Conservation (phyloP, 1,284 basidiomycete genomes). For the Trametes versicolor region DNA sequence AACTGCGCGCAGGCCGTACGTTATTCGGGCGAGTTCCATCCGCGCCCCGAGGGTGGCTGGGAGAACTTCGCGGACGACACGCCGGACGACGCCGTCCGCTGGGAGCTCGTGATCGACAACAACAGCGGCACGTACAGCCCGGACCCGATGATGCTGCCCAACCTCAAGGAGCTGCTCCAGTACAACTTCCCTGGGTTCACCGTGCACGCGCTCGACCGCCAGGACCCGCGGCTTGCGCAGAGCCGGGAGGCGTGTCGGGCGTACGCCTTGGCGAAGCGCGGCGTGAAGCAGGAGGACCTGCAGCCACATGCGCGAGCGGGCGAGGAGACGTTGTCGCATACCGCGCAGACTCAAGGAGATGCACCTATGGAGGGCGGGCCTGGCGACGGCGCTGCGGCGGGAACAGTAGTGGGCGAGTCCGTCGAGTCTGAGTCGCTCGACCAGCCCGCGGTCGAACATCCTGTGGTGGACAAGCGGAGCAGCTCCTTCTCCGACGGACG, state of each 20-base stretch:
- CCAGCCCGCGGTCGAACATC: neutral
- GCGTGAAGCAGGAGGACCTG: slow-evolving; percentile 64
- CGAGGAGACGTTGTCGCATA: slow-evolving; percentile 58
- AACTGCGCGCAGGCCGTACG: slow-evolving; percentile 60
- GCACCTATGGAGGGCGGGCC: slow-evolving; percentile 6
- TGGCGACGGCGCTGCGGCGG: neutral
- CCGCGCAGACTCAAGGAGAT: slow-evolving; percentile 25
- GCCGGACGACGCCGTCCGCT: slow-evolving; percentile 62
- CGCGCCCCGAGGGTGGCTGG: slow-evolving; percentile 77
- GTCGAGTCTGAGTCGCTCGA: neutral
- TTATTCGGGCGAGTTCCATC: slow-evolving; percentile 82
- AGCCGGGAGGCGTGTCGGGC: slow-evolving; percentile 72
- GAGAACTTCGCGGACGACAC: slow-evolving; percentile 62
- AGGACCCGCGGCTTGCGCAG: slow-evolving; percentile 64
- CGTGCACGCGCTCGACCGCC: slow-evolving; percentile 63
- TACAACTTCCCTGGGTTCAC: slow-evolving; percentile 75
- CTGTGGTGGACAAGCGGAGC: neutral
- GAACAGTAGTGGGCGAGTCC: slow-evolving; percentile 19
- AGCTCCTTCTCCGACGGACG: slow-evolving; percentile 51
- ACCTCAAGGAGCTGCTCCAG: slow-evolving; percentile 65
- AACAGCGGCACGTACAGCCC: slow-evolving; percentile 82
- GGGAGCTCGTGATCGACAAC: slow-evolving; percentile 83
- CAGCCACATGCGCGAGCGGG: slow-evolving; percentile 66
- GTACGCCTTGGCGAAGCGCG: slow-evolving; percentile 67
- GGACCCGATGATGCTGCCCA: slow-evolving; percentile 62